Evolutionary conservation across 208 protist genomes (phyloP), one percentile per base, ranked within the genome.

Genomic region (Leptomonas seymouri): DNA sequence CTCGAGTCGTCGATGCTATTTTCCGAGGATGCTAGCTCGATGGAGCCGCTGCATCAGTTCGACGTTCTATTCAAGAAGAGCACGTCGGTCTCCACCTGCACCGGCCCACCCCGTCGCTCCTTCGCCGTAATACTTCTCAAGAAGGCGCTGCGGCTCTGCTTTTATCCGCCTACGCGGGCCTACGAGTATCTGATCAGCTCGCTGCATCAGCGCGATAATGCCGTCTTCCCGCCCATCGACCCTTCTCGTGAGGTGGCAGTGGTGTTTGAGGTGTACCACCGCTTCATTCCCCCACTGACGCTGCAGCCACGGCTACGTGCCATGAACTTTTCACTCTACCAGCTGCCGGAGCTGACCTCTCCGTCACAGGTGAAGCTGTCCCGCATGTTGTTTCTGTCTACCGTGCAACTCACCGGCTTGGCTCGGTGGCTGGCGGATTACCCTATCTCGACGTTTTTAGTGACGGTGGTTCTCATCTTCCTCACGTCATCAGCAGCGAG

Each of bases 311-410:
- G 82, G 27, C 72, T 94, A 44, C 85, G 89, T 39, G 89, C 89
- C 0, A 86, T 94, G 54, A 94, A 94, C 64, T 83, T 94, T 60
- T 89, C 89, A 0, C 53, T 90, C 16, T 90, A 90, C 66, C 82
- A 90, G 59, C 36, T 75, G 2, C 53, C 51, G 25, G 67, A 58
- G 5, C 41, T 48, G 30, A 20, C 53, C 2, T 66, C 65, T 23
- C 42, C 67, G 39, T 67, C 67, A 25, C 76, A 78, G 18, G 67
- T 80, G 20, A 81, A 74, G 23, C 63, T 94, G 36, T 82, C 70
- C 9, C 85, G 84, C 6, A 65, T 89, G 67, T 25, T 81, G 16
- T 81, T 94, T 31, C 62, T 81, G 54, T 83, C 83, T 1, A 84
- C 67, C 30, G 82, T 90, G 46, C 71, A 90, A 66, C 73, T 94